Conservation (phyloP, 345 rosid genomes). For the Atalantia buxifolia region DNA sequence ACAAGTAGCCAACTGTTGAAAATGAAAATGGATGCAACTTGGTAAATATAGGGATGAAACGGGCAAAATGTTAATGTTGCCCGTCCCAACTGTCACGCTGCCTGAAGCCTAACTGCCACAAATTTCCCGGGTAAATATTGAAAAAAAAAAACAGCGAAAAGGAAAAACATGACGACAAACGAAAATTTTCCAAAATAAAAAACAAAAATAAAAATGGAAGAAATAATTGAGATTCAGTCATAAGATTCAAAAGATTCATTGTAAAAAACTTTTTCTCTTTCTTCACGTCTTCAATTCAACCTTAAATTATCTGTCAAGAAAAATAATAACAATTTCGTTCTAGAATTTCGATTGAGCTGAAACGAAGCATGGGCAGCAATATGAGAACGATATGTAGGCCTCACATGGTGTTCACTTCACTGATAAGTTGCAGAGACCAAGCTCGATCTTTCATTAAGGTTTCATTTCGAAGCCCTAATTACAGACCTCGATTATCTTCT, state of each 20-base stretch:
- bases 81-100: not conserved
- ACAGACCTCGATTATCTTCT: slow-evolving; percentile 33
- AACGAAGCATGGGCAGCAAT: slow-evolving; percentile 53
- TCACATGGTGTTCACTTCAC: slow-evolving; percentile 54
- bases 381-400: slow-evolving; percentile 65
- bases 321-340: not conserved
- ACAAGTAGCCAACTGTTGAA: not conserved
- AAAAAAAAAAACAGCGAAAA: not conserved
- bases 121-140: slow-evolving; percentile 8
- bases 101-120: slow-evolving; percentile 16
- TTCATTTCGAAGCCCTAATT: slow-evolving; percentile 45
- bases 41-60: not conserved
- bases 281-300: slow-evolving; percentile 18
- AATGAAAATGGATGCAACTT: not conserved
- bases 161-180: slow-evolving; percentile 2
- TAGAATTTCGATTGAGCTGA: not conserved
- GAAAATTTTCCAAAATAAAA: slow-evolving; percentile 5
- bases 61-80: not conserved
- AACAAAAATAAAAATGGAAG: not conserved
- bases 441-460: slow-evolving; percentile 44
- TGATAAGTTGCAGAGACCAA: slow-evolving; percentile 43
- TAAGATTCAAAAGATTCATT: slow-evolving; percentile 22
- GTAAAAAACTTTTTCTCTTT: slow-evolving; percentile 5
- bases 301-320: not conserved
- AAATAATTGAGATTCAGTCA: slow-evolving; percentile 9